A percentile compares a stretch with the other conserved stretches of the same genome.
phyloP scores from a whole-genome alignment of 495 filamentous ascomycete species.

The Letharia columbiana region DNA sequence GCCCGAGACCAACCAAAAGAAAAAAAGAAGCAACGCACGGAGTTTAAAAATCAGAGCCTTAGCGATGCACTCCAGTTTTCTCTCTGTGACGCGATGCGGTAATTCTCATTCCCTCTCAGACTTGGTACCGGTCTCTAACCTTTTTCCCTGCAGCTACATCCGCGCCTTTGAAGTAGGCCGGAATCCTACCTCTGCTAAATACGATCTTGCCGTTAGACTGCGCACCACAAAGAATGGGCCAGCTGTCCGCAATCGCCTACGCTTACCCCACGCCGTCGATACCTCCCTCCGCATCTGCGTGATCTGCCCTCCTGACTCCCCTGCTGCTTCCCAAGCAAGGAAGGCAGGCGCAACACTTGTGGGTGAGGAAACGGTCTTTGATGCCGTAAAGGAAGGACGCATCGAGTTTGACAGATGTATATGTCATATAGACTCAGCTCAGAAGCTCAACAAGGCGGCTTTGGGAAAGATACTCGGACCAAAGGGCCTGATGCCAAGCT shows the following conservation, averaged over 20 bases:
- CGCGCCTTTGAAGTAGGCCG: constrained; percentile 85
- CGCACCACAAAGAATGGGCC: constrained; percentile 73
- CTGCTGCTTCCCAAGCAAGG: constrained; percentile 57
- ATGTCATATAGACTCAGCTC: constrained; percentile 69
- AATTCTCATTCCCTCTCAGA: constrained; percentile 23
- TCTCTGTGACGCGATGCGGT: constrained; percentile 92
- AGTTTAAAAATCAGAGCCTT: constrained; percentile 54
- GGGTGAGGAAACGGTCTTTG: constrained; percentile 79
- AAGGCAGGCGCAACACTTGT: constrained; percentile 70
- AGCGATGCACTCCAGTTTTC: constrained; percentile 59
- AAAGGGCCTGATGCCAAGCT: constrained; percentile 80
- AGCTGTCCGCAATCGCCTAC: constrained; percentile 75
- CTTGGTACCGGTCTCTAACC: neutral
- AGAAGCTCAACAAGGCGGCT: constrained; percentile 63
- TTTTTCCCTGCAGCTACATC: constrained; percentile 55
- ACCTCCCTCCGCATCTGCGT: constrained; percentile 79
- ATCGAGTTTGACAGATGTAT: constrained; percentile 87
- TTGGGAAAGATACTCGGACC: constrained; percentile 80
- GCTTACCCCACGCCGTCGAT: constrained; percentile 80
- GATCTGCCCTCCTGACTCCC: constrained; percentile 71
- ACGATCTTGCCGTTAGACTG: constrained; percentile 76
- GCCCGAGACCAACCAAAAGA: constrained; percentile 48
- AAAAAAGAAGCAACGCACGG: constrained; percentile 55
- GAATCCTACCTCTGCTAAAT: constrained; percentile 63
- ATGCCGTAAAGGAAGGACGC: constrained; percentile 59